Evolutionary conservation across 129 eudicot genomes (phyloP).

Genomic region (Chrysanthemum lavandulifolium): DNA sequence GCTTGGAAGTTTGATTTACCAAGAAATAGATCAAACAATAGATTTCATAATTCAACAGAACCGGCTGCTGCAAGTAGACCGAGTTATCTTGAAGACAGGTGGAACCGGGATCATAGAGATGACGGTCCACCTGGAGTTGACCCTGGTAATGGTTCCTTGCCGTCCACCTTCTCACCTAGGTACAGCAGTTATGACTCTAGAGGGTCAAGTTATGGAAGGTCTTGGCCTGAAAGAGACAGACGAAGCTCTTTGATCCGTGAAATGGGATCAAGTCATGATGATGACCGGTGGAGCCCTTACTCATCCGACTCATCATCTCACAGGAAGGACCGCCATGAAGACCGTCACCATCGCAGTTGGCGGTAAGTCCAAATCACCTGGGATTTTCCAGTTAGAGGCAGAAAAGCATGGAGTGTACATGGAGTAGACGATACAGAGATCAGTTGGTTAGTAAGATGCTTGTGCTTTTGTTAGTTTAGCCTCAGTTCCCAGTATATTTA

Average conservation of each 20-base stretch:
- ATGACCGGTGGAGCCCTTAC: constrained; percentile 35
- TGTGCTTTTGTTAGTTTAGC: constrained; percentile 33
- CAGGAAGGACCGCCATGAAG: constrained; percentile 38
- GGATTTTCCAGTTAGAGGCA: constrained; percentile 7
- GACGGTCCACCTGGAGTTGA: constrained; percentile 83
- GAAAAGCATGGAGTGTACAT: constrained; percentile 26
- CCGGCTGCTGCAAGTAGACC: constrained; percentile 23
- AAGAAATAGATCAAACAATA: constrained; percentile 45
- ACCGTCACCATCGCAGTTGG: constrained; percentile 34
- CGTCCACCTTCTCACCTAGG: constrained; percentile 47
- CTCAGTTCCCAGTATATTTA: constrained; percentile 15
- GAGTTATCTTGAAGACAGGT: constrained; percentile 48
- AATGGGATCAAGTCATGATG: constrained; percentile 30
- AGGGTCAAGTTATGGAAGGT: constrained; percentile 61
- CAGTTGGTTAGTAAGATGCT: constrained; percentile 20
- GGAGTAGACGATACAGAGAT: constrained; percentile 19
- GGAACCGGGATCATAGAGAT: constrained; percentile 47
- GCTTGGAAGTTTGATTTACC: constrained; percentile 45
- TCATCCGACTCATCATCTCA: constrained; percentile 24
- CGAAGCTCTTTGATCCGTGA: constrained; percentile 50
- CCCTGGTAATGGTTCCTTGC: constrained; percentile 39
- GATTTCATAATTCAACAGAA: constrained; percentile 42
- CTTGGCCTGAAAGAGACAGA: constrained; percentile 48
- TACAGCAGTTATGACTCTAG: constrained; percentile 47
- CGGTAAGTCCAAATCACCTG: constrained; percentile 19